Conservation (phyloP, 768 basidiomycete genomes). For the Termitomyces sp. region DNA sequence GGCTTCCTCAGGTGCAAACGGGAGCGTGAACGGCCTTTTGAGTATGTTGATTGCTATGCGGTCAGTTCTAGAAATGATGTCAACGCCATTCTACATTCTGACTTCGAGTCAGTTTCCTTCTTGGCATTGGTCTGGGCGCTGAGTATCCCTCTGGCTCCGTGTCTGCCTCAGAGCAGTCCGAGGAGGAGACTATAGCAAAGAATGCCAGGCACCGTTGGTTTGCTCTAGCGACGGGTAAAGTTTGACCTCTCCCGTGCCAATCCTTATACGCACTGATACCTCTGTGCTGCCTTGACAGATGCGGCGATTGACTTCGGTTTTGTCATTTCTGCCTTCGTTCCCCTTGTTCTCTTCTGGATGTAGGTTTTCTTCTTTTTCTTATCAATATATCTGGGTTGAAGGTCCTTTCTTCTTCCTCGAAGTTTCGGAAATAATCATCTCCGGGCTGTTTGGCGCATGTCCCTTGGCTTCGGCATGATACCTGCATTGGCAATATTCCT, state of each 20-base stretch:
- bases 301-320: conserved; percentile 83
- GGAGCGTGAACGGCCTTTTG: conserved; percentile 62
- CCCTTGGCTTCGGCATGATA: conserved; percentile 77
- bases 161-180: conserved; percentile 85
- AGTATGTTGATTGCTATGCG: conserved; percentile 77
- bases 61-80: conserved; percentile 29
- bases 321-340: conserved; percentile 74
- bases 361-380: conserved; percentile 26
- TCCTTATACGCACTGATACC: not conserved
- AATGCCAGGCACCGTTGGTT: conserved; percentile 82
- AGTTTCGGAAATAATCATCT: conserved; percentile 79
- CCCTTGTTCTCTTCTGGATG: conserved; percentile 88
- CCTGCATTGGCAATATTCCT: conserved; percentile 76
- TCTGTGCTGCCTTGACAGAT: conserved; percentile 35
- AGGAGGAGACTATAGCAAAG: conserved; percentile 72
- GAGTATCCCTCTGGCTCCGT: conserved; percentile 91
- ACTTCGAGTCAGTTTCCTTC: conserved; percentile 55
- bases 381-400: not conserved
- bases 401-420: not conserved
- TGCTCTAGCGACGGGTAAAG: conserved; percentile 79
- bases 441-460: conserved; percentile 80
- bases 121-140: conserved; percentile 85
- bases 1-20: conserved; percentile 73
- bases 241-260: not conserved
- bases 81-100: not conserved